A percentile compares a stretch with the other conserved stretches of the same genome.
phyloP scores from a whole-genome alignment of 805 yeast genomes.

The Lipomyces sp. region DNA sequence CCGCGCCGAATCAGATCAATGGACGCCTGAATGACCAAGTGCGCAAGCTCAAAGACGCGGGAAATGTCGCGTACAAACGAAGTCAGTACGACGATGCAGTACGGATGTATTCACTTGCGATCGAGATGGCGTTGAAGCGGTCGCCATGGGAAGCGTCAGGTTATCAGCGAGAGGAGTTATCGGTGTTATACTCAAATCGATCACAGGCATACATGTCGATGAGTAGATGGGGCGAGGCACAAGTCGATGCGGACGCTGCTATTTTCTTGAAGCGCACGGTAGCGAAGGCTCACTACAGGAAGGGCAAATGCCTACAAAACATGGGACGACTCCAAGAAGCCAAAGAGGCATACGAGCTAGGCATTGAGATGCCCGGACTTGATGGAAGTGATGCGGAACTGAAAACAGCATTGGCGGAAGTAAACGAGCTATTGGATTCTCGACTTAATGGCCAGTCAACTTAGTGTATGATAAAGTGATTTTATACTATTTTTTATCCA shows the following conservation, averaged over 20 bases:
- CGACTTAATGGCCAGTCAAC: neutral
- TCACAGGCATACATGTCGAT: conserved; percentile 41
- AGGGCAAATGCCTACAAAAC: conserved; percentile 34
- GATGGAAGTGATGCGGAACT: conserved; percentile 30
- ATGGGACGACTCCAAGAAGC: conserved; percentile 34
- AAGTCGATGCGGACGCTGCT: conserved; percentile 40
- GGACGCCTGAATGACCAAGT: conserved; percentile 36
- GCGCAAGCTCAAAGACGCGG: conserved; percentile 38
- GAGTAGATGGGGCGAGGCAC: conserved; percentile 40
- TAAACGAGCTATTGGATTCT: conserved; percentile 13
- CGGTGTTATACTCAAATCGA: conserved; percentile 37
- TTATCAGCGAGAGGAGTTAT: conserved; percentile 38
- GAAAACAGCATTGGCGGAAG: conserved; percentile 25
- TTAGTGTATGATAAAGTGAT: neutral
- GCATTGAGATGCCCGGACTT: conserved; percentile 24
- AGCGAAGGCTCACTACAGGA: conserved; percentile 38
- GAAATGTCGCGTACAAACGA: conserved; percentile 33
- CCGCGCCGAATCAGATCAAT: conserved; percentile 36
- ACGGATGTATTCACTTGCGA: conserved; percentile 38
- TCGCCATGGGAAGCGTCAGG: conserved; percentile 42
- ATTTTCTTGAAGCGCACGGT: conserved; percentile 36
- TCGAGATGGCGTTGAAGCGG: conserved; percentile 42
- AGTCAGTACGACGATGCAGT: conserved; percentile 38
- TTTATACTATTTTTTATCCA: no score
- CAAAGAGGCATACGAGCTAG: conserved; percentile 30